Evolutionary conservation across 805 yeast genomes (phyloP).

Genomic region (Pichia ethanolica): DNA sequence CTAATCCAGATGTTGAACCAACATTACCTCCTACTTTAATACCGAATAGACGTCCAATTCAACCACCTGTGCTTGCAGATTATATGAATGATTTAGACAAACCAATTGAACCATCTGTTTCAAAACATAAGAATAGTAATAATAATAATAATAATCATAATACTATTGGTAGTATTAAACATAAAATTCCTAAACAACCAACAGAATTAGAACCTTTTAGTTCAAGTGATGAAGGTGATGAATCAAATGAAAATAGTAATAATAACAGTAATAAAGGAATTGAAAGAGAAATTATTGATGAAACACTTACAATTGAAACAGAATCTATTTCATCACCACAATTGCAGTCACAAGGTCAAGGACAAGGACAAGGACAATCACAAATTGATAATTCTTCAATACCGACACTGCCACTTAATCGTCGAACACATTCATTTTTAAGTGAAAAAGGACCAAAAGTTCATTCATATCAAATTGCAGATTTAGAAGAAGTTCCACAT

Average conservation of each 20-base stretch:
- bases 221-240: slow-evolving; percentile 37
- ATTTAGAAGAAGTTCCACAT: slow-evolving; percentile 93
- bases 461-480: slow-evolving; percentile 68
- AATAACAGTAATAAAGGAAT: background rate
- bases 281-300: background rate
- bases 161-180: slow-evolving; percentile 13
- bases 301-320: background rate
- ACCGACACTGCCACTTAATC: slow-evolving; percentile 15
- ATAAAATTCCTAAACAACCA: slow-evolving; percentile 35
- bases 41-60: slow-evolving; percentile 71
- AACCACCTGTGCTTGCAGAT: slow-evolving; percentile 72
- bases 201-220: slow-evolving; percentile 53
- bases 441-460: slow-evolving; percentile 34
- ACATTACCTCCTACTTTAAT: slow-evolving; percentile 61
- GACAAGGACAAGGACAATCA: background rate
- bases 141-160: background rate
- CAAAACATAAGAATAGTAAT: slow-evolving; percentile 1
- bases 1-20: slow-evolving; percentile 53
- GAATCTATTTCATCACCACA: background rate
- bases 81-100: slow-evolving; percentile 64
- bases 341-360: no score
- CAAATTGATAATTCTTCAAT: background rate
- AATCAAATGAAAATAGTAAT: background rate
- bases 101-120: slow-evolving; percentile 39
- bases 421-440: slow-evolving; percentile 23